Percentiles rank a stretch among this genome's conserved stretches.
These are phyloP conservation scores for Cystoisospora suis DNA, from an alignment of 169 alveolate genomes.

Conservation along the genomic window DNA sequence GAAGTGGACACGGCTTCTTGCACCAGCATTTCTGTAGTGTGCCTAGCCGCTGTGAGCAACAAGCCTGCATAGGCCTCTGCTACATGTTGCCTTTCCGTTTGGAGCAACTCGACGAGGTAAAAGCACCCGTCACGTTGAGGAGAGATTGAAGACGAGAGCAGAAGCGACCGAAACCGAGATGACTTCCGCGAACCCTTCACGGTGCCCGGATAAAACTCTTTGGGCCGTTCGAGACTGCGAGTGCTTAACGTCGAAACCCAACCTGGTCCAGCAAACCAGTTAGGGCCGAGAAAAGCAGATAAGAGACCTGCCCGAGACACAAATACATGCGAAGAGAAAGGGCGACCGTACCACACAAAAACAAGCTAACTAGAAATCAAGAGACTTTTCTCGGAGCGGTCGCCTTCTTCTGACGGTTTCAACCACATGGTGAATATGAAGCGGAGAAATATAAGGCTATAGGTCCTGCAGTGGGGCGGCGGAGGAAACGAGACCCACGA, in stretches of 20 bases:
- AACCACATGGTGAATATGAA: too few species aligned
- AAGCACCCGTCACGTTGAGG: not conserved
- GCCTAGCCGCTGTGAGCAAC: constrained; percentile 16
- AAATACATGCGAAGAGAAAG: not conserved
- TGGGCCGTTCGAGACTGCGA: not conserved
- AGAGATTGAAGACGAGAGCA: not conserved
- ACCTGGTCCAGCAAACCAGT: constrained; percentile 31
- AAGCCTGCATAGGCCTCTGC: constrained; percentile 48
- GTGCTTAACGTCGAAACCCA: constrained; percentile 31
- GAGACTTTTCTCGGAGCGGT: too few species aligned
- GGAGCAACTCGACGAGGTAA: constrained; percentile 28
- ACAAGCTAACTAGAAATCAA: too few species aligned
- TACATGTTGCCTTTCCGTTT: constrained; percentile 28
- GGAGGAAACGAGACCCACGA: too few species aligned
- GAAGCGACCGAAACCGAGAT: not conserved
- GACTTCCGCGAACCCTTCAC: not conserved
- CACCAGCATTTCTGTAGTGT: constrained; percentile 21
- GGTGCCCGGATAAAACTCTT: not conserved
- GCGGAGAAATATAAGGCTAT: too few species aligned
- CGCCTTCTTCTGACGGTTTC: too few species aligned
- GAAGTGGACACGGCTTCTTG: not conserved
- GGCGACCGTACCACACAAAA: too few species aligned
- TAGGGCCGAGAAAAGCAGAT: constrained; percentile 34
- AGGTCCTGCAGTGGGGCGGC: too few species aligned
- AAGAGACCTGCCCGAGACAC: constrained; percentile 13